phyloP scores from a whole-genome alignment of 352 stramenopile genomes.

The Saprolegnia parasitica region DNA sequence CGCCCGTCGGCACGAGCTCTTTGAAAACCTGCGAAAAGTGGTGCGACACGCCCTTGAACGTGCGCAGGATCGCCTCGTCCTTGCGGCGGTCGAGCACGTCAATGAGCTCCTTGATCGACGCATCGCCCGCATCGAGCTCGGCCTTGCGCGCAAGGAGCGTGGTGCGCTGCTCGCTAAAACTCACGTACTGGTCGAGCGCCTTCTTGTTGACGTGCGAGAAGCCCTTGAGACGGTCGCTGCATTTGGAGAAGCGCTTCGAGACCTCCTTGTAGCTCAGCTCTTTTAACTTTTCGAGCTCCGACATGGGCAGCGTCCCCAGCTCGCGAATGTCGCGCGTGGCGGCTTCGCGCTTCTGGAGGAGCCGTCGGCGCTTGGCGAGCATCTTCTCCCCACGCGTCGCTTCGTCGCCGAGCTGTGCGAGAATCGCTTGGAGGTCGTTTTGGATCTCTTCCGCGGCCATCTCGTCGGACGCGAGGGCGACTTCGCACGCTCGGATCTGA shows the following conservation, averaged over 20 bases:
- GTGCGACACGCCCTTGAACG: conserved; percentile 96
- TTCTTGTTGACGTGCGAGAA: conserved; percentile 99
- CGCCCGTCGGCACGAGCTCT: conserved; percentile 95
- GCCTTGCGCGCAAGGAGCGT: conserved; percentile 92
- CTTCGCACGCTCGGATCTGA: conserved; percentile 50
- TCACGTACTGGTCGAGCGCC: conserved; percentile 98
- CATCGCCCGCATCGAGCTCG: conserved; percentile 94
- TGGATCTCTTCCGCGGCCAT: conserved; percentile 46
- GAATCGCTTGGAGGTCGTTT: conserved; percentile 51
- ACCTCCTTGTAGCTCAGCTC: conserved; percentile 84
- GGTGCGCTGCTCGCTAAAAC: conserved; percentile 92
- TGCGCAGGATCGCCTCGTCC: conserved; percentile 98
- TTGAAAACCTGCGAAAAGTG: conserved; percentile 99
- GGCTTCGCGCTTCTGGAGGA: conserved; percentile 90
- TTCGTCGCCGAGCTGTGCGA: conserved; percentile 83
- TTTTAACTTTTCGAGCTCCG: conserved; percentile 92
- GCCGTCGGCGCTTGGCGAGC: conserved; percentile 66
- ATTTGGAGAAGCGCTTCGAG: conserved; percentile 91
- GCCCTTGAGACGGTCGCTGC: conserved; percentile 96
- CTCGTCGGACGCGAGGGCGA: conserved; percentile 49
- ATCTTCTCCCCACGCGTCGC: conserved; percentile 75
- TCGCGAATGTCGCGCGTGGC: conserved; percentile 96
- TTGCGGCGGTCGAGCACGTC: conserved; percentile 94
- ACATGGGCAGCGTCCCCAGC: conserved; percentile 92
- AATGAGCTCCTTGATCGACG: conserved; percentile 83